Conservation (phyloP, 148 eudicot genomes). For the Rheum nobile region DNA sequence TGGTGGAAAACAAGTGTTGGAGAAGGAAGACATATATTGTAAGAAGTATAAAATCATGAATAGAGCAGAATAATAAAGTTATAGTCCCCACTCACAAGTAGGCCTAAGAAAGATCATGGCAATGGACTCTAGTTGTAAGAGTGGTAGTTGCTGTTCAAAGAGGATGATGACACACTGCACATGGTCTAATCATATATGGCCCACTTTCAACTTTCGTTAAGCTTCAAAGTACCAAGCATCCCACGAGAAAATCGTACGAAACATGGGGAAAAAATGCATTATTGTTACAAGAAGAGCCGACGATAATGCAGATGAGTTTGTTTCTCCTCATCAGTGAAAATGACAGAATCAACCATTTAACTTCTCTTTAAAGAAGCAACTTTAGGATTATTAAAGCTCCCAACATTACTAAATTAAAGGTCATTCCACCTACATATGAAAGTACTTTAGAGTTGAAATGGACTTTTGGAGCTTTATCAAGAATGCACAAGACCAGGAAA, state of each 20-base stretch:
- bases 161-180: not conserved
- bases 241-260: not conserved
- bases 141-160: conserved; percentile 4
- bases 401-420: not conserved
- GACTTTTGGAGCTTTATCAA: not conserved
- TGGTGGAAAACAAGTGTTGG: not conserved
- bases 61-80: not conserved
- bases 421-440: not conserved
- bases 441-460: not conserved
- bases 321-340: not conserved
- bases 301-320: not conserved
- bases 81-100: not conserved
- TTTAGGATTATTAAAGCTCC: not conserved
- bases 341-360: not conserved
- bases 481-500: conserved; percentile 1
- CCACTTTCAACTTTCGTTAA: not conserved
- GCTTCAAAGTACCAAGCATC: not conserved
- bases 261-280: not conserved
- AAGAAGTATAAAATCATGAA: not conserved
- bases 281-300: not conserved
- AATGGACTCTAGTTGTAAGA: conserved; percentile 1
- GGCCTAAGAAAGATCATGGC: not conserved
- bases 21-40: not conserved
- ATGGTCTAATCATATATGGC: not conserved
- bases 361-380: not conserved